Evolutionary conservation across 1,284 basidiomycete species (phyloP).

Genomic region (Moesziomyces aphidis): DNA sequence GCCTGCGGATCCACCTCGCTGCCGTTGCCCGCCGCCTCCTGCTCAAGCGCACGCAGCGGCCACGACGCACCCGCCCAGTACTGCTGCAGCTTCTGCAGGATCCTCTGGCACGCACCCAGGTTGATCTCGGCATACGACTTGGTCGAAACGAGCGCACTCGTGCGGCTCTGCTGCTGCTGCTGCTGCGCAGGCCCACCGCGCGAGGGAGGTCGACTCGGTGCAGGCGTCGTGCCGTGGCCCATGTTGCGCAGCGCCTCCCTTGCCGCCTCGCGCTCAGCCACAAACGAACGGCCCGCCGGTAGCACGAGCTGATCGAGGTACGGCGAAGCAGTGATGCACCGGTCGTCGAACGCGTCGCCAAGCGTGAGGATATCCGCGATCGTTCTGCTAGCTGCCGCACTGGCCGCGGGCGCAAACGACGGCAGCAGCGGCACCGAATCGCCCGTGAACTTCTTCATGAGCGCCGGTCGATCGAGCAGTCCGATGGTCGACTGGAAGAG

Average conservation of each 20-base stretch:
- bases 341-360: conserved; percentile 48
- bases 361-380: conserved; percentile 56
- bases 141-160: conserved; percentile 35
- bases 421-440: conserved; percentile 43
- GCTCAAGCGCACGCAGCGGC: conserved; percentile 54
- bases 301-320: conserved; percentile 59
- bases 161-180: conserved; percentile 20
- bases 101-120: conserved; percentile 45
- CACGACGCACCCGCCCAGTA: conserved; percentile 58
- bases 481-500: conserved; percentile 61
- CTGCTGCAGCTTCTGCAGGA: conserved; percentile 47
- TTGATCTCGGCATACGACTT: conserved; percentile 55
- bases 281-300: conserved; percentile 52
- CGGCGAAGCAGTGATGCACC: conserved; percentile 46
- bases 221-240: conserved; percentile 46
- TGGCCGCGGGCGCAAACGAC: conserved; percentile 43
- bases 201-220: conserved; percentile 36
- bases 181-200: conserved; percentile 17
- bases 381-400: conserved; percentile 50
- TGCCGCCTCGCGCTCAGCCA: conserved; percentile 52
- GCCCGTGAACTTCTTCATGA: conserved; percentile 50
- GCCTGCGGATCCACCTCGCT: conserved; percentile 49
- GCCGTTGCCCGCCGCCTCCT: conserved; percentile 47
- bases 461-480: conserved; percentile 50
- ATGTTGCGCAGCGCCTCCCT: conserved; percentile 45